Conservation (phyloP, 495 filamentous ascomycete genomes). For the Daldinia bambusicola region DNA sequence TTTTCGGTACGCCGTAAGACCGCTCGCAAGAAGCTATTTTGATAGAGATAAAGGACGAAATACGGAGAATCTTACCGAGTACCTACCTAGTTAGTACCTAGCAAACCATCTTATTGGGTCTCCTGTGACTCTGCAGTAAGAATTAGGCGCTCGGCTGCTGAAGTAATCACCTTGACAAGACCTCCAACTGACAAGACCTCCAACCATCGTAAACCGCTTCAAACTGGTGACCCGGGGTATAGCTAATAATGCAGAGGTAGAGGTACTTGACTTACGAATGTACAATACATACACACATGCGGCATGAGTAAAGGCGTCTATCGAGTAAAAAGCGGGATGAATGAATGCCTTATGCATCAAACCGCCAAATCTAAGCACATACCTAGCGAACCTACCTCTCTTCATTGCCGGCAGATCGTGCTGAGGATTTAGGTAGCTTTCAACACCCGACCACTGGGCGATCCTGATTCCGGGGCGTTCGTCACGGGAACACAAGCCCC, state of each 20-base stretch:
- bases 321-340: neutral
- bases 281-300: too few species aligned
- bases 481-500: conserved; percentile 5
- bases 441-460: neutral
- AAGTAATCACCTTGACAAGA: neutral
- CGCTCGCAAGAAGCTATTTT: conserved; percentile 8
- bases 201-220: neutral
- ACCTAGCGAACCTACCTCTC: conserved; percentile 8
- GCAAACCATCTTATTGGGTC: neutral
- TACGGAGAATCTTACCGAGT: neutral
- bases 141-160: neutral
- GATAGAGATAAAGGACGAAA: neutral
- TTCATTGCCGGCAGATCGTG: conserved; percentile 20
- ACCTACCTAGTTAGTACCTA: neutral
- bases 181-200: neutral
- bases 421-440: conserved; percentile 6
- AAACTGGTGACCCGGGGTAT: neutral
- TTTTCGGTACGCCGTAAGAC: conserved; percentile 22
- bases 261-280: neutral
- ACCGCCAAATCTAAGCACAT: conserved; percentile 20
- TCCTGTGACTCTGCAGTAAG: neutral
- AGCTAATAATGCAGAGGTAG: neutral
- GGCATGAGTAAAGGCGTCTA: neutral
- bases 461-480: conserved; percentile 15
- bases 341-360: conserved; percentile 2